phyloP scores from a whole-genome alignment of 768 basidiomycete species.

The Pleurotus platypus region DNA sequence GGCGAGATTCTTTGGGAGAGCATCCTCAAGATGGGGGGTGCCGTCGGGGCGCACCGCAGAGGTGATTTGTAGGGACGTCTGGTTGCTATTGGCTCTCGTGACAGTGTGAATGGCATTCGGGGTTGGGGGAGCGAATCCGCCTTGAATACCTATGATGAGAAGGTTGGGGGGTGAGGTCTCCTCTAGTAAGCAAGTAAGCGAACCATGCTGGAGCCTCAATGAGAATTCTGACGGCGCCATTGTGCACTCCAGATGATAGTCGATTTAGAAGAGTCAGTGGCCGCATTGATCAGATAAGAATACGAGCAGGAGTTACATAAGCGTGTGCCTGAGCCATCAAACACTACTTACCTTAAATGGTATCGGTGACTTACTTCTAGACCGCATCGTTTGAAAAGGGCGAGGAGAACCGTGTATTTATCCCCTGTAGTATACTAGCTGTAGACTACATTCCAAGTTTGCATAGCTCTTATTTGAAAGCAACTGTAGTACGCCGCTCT shows the following conservation, averaged over 20 bases:
- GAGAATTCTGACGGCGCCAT: constrained; percentile 52
- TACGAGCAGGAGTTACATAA: no score
- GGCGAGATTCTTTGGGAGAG: constrained; percentile 37
- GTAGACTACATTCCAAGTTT: no score
- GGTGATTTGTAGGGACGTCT: constrained; percentile 37
- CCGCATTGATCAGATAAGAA: no score
- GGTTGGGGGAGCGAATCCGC: constrained; percentile 72
- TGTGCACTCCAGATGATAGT: background rate
- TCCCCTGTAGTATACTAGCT: no score
- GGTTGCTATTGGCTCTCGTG: constrained; percentile 31
- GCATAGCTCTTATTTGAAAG: no score
- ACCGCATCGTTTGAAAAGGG: no score
- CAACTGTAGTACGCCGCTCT: no score
- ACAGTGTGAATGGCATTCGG: constrained; percentile 54
- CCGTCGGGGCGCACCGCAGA: constrained; percentile 47
- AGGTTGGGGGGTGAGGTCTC: no score
- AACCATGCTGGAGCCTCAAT: constrained; percentile 61
- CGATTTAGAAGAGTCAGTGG: background rate
- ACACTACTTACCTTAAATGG: no score
- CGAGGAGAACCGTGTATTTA: no score
- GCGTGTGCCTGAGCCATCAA: no score
- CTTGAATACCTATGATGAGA: constrained; percentile 55
- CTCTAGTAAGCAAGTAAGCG: background rate
- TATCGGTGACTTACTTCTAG: no score
- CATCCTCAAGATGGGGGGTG: constrained; percentile 35